Evolutionary conservation across 2,329 filamentous ascomycete species (phyloP), one percentile per base, ranked within the genome.

Genomic region (Aspergillus floridensis): DNA sequence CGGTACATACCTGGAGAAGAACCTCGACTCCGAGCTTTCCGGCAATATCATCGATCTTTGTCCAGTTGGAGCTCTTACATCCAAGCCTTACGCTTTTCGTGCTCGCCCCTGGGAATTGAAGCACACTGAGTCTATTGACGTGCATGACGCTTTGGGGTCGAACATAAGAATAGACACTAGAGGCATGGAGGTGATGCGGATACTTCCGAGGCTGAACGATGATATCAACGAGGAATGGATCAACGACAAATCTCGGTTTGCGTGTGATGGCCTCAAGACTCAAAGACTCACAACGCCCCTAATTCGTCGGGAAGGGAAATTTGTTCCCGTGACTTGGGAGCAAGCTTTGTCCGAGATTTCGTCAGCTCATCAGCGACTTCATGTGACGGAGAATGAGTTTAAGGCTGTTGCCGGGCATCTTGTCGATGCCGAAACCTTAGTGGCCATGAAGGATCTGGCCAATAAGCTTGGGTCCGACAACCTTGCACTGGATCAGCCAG

Each of bases 181-280:
- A 72, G 95, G 95, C 60, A 82, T 97, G 66, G 93, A 98, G 80
- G 93, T 99, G 54, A 96, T 99, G 93, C 89, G 95, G 69, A 84
- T 99, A 61, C 75, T 97, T 16, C 95, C 95, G 60, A 87, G 95
- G 70, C 84, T 99, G 62, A 99, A 99, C 76, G 95, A 99, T 74
- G 93, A 98, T 70, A 87, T 99, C 70, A 99, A 99, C 77, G 95
- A 99, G 81, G 95, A 99, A 79, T 99, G 95, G 95, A 98, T 99
- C 77, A 95, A 98, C 79, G 95, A 99, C 82, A 99, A 98, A 84
- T 88, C 92, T 46, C 88, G 95, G 65, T 99, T 98, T 76, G 93
- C 95, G 47, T 96, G 93, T 75, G 95, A 99, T 75, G 95, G 95
- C 53, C 84, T 99, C 66, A 96, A 93, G 85, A 98, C 93, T 50